A percentile compares a stretch with the other conserved stretches of the same genome.
Conservation (phyloP, 257 asterid species). For the Gardenia jasminoides region DNA sequence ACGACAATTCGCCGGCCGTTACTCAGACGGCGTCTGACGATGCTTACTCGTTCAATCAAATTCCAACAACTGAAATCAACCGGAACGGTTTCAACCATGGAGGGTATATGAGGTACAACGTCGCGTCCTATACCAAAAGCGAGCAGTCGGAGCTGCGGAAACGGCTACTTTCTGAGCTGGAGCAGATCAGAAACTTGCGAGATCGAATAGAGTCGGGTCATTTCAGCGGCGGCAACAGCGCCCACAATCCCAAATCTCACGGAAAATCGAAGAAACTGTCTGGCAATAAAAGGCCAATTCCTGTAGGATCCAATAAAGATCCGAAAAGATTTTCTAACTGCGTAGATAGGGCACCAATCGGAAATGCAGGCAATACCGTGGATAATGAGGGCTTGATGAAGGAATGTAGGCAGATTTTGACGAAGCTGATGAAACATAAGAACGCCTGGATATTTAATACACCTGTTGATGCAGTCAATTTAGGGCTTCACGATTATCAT, state of each 20-base stretch:
- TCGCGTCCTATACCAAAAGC: conserved; percentile 47
- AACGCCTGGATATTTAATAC: conserved; percentile 53
- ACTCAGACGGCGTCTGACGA: conserved; percentile 90
- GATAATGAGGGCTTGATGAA: conserved; percentile 55
- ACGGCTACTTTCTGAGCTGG: conserved; percentile 64
- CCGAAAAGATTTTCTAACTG: conserved; percentile 34
- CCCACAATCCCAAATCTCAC: conserved; percentile 47
- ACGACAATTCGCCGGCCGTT: conserved; percentile 50
- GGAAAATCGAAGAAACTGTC: conserved; percentile 47
- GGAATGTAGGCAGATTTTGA: conserved; percentile 64
- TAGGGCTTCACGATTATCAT: conserved; percentile 87
- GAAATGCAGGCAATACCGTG: conserved; percentile 13
- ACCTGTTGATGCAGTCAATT: conserved; percentile 69
- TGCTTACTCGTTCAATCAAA: conserved; percentile 83
- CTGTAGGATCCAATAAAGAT: conserved; percentile 44
- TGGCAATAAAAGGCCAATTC: conserved; percentile 44
- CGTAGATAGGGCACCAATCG: conserved; percentile 28
- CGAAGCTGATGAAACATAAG: conserved; percentile 67
- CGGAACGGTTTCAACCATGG: conserved; percentile 60
- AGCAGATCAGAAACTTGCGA: conserved; percentile 68
- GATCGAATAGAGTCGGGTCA: conserved; percentile 73
- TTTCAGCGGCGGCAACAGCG: conserved; percentile 28
- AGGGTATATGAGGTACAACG: conserved; percentile 48
- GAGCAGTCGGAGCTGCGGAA: conserved; percentile 64
- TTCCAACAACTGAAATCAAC: conserved; percentile 33